Evolutionary conservation across 805 yeast genomes (phyloP).

Genomic region (Ogataea methanolica): DNA sequence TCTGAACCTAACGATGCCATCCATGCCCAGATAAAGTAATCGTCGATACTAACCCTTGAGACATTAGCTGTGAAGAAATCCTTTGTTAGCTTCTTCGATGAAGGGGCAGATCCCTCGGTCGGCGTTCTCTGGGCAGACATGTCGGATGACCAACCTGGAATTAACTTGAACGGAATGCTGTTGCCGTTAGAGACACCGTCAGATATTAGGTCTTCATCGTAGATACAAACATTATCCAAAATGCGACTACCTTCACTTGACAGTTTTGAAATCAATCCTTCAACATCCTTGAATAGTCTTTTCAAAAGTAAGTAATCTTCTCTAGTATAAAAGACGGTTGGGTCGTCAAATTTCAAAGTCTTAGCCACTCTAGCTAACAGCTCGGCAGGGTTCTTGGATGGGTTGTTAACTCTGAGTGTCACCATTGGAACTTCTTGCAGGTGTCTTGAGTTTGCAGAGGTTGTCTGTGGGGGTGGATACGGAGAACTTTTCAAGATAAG

Average conservation of each 20-base stretch:
- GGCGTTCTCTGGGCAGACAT: slow-evolving; percentile 20
- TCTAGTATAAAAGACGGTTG: slow-evolving; percentile 63
- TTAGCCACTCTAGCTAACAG: slow-evolving; percentile 53
- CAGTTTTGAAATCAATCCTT: slow-evolving; percentile 56
- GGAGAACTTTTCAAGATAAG: slow-evolving; percentile 57
- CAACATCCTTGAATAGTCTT: slow-evolving; percentile 57
- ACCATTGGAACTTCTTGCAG: slow-evolving; percentile 34
- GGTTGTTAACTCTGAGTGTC: slow-evolving; percentile 34
- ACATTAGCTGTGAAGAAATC: slow-evolving; percentile 42
- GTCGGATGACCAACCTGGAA: slow-evolving; percentile 33
- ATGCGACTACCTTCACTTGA: slow-evolving; percentile 71
- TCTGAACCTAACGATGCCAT: slow-evolving; percentile 71
- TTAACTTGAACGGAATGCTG: slow-evolving; percentile 24
- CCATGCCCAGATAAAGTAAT: slow-evolving; percentile 92
- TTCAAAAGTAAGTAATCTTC: slow-evolving; percentile 76
- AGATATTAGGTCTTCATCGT: slow-evolving; percentile 32
- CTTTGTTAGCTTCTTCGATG: slow-evolving; percentile 11
- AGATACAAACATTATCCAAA: slow-evolving; percentile 33
- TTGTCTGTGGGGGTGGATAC: slow-evolving; percentile 65
- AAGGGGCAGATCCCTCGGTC: no score
- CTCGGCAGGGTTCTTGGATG: slow-evolving; percentile 49
- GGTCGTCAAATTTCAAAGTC: slow-evolving; percentile 63
- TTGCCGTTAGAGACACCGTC: slow-evolving; percentile 32
- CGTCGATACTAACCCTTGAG: slow-evolving; percentile 69
- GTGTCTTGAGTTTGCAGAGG: slow-evolving; percentile 20